phyloP scores from a whole-genome alignment of 225 moss, liverwort and hornwort species.

The Marchantia paleacea region DNA sequence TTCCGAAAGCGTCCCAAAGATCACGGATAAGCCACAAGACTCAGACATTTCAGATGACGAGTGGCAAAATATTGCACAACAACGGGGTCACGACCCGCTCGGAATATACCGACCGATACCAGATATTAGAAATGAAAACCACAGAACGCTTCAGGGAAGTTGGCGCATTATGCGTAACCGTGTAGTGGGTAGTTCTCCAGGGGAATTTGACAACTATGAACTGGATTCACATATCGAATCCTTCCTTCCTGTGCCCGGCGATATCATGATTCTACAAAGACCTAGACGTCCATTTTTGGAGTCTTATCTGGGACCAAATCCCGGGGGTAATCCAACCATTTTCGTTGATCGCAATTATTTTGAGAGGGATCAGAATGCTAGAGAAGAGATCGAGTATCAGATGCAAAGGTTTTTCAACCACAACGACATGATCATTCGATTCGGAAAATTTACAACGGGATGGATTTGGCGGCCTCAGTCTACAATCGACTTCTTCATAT shows the following conservation, averaged over 20 bases:
- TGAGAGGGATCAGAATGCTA: constrained; percentile 5
- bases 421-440: constrained; percentile 11
- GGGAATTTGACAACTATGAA: neutral
- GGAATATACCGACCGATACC: too few relatives aligned
- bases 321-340: constrained; percentile 9
- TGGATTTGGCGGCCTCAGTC: constrained; percentile 9
- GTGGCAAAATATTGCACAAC: too few relatives aligned
- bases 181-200: too few relatives aligned
- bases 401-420: constrained; percentile 9
- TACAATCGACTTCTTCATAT: neutral
- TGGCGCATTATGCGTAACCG: too few relatives aligned
- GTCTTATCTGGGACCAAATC: neutral
- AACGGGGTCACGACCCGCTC: too few relatives aligned
- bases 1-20: too few relatives aligned
- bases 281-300: neutral
- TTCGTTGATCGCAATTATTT: constrained; percentile 21
- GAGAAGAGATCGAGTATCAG: neutral
- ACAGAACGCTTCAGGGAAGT: too few relatives aligned
- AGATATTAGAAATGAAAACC: too few relatives aligned
- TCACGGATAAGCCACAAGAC: too few relatives aligned
- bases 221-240: neutral
- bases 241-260: constrained; percentile 17
- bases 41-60: too few relatives aligned
- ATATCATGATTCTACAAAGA: neutral
- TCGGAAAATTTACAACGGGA: neutral